A percentile compares a stretch with the other conserved stretches of the same genome.
phyloP scores from a whole-genome alignment of 345 rosid genomes.

The Hirschfeldia incana region DNA sequence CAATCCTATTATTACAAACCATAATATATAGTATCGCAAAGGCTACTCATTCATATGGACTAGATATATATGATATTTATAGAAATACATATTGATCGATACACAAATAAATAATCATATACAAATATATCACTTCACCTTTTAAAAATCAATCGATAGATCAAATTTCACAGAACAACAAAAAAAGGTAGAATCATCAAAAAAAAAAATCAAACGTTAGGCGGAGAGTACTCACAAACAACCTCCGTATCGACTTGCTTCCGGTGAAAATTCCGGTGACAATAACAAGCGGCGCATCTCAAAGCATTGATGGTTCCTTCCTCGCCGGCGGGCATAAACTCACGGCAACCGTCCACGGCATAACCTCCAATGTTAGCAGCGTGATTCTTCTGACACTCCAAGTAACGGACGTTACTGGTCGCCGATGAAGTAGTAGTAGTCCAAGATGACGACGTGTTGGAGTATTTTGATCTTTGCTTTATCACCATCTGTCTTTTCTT shows the following conservation, averaged over 20 bases:
- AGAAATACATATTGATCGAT: background rate
- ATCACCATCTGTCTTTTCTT: conserved; percentile 57
- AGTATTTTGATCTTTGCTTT: conserved; percentile 42
- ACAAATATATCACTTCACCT: background rate
- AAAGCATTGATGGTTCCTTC: conserved; percentile 51
- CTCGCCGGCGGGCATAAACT: conserved; percentile 65
- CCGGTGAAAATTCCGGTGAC: conserved; percentile 76
- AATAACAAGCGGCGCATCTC: conserved; percentile 74
- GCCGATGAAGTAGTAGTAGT: conserved; percentile 41
- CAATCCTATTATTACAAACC: background rate
- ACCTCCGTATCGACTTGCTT: conserved; percentile 62
- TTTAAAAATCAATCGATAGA: background rate
- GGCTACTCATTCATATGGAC: conserved; percentile 3
- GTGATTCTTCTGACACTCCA: conserved; percentile 78
- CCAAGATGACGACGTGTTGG: conserved; percentile 37
- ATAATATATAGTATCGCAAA: background rate
- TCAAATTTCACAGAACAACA: background rate
- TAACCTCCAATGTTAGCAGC: conserved; percentile 79
- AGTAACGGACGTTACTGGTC: conserved; percentile 43
- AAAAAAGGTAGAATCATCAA: background rate
- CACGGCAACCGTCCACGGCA: conserved; percentile 81
- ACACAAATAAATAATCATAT: background rate
- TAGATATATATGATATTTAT: background rate
- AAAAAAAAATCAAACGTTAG: conserved; percentile 37
- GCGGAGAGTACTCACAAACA: conserved; percentile 67